Evolutionary conservation across 768 basidiomycete genomes (phyloP), one percentile per base, ranked within the genome.

Genomic region (Russula dissimulans): DNA sequence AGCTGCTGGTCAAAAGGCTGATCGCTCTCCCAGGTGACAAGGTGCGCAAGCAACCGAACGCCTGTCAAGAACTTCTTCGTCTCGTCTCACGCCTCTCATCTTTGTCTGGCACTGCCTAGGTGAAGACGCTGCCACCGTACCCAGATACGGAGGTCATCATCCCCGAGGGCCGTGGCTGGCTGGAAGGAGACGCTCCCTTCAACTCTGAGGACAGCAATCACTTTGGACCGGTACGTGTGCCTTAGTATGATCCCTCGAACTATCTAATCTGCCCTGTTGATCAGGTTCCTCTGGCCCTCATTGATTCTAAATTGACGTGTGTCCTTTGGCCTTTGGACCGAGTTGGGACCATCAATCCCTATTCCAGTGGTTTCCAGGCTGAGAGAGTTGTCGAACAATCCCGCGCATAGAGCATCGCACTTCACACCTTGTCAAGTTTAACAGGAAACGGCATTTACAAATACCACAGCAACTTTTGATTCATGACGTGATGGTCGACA

Each of bases 161-260:
- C 4, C 58, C 59, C 1, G 52, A 47, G 5, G 65, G 65, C 9
- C 56, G 61, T n/a, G 59, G 56, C 31, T 66, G 65, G 65, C 32
- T 66, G 14, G 65, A 66, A 44, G 65, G 65, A 6, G 65, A 66
- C 31, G 55, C 49, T 3, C 49, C 59, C 5, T 64, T 66, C 54
- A 52, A 66, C 47, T 66, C 65, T n/a, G 65, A 66, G 46, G 65
- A 66, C 32, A 66, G 65, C 42, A 66, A 66, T 51, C 62, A 60
- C 41, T 66, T 66, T 3, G 65, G 65, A 45, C 65, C 65, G 3
- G 65, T 66, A 22, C 17, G 57, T 46, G 32, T 51, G 14, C 22
- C 22, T 26, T 41, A 7, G 6, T 29, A 12, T 15, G 8, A 32
- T 8, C 11, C 14, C n/a, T 14, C 9, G 36, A 11, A 43, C 26